Conservation (phyloP, 1,284 basidiomycete genomes). For the Irpex sp. region DNA sequence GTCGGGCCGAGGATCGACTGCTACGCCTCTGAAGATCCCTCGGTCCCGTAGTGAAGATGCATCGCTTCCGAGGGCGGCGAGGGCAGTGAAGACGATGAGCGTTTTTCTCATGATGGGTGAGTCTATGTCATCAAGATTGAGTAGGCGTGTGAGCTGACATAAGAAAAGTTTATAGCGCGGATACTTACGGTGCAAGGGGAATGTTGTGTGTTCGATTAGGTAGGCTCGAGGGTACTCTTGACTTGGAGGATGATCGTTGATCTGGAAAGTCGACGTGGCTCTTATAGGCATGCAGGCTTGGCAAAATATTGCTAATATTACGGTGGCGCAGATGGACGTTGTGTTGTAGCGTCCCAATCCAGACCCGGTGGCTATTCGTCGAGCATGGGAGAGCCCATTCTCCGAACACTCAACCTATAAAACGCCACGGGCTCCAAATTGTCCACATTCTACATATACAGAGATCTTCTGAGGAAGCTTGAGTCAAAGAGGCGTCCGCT, state of each 20-base stretch:
- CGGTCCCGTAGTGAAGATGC: background rate
- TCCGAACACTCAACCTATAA: background rate
- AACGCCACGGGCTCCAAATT: background rate
- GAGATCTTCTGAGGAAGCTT: background rate
- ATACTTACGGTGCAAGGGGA: background rate
- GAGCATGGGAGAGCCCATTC: background rate
- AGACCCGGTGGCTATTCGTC: constrained; percentile 1
- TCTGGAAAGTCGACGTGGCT: background rate
- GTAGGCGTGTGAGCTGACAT: background rate
- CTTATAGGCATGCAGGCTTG: background rate
- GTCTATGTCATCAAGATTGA: background rate
- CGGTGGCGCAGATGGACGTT: background rate
- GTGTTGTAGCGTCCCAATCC: background rate
- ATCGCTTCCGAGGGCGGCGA: background rate
- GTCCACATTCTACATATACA: background rate
- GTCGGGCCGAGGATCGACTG: background rate
- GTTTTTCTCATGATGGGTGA: background rate
- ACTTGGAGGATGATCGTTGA: background rate
- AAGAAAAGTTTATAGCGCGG: background rate
- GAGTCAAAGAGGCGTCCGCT: background rate
- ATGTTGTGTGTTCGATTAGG: background rate
- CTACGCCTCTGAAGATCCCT: background rate
- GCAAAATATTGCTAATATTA: background rate
- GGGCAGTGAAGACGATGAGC: background rate
- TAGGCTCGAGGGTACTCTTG: background rate